Percentiles rank a stretch among this genome's conserved stretches.
Conservation (phyloP, 805 yeast species). For the Clavispora vitiphila region DNA sequence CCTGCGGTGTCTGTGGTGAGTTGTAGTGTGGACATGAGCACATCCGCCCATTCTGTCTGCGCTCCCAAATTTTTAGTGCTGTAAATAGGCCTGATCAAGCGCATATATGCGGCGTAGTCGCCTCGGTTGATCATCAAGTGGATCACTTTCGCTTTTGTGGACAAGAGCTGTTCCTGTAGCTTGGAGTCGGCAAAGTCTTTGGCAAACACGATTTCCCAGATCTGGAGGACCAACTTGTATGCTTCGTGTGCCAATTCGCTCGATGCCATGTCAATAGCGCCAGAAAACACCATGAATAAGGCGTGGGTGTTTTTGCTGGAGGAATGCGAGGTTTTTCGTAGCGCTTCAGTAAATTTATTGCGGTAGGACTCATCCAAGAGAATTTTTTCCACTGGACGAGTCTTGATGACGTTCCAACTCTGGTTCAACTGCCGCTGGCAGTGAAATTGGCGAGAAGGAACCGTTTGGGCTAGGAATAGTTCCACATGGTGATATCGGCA, state of each 20-base stretch:
- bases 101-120: constrained; percentile 19
- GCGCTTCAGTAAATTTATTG: not conserved
- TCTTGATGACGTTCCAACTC: not conserved
- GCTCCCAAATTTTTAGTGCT: not conserved
- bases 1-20: constrained; percentile 10
- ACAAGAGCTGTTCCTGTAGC: constrained; percentile 16
- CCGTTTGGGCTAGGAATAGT: not conserved
- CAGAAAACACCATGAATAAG: constrained; percentile 8
- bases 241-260: constrained; percentile 15
- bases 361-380: not conserved
- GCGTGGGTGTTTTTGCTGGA: not conserved
- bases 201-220: constrained; percentile 22
- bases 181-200: constrained; percentile 1
- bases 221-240: constrained; percentile 16
- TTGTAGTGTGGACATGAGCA: constrained; percentile 20
- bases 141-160: constrained; percentile 17
- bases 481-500: not conserved
- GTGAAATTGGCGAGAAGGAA: not conserved
- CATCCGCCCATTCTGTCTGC: constrained; percentile 19
- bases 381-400: not conserved
- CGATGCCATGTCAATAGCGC: constrained; percentile 21
- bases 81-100: constrained; percentile 16
- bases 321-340: not conserved
- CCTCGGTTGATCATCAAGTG: constrained; percentile 26
- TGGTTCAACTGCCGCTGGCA: not conserved